Conservation (phyloP, 495 filamentous ascomycete species). For the Neurospora sp. region DNA sequence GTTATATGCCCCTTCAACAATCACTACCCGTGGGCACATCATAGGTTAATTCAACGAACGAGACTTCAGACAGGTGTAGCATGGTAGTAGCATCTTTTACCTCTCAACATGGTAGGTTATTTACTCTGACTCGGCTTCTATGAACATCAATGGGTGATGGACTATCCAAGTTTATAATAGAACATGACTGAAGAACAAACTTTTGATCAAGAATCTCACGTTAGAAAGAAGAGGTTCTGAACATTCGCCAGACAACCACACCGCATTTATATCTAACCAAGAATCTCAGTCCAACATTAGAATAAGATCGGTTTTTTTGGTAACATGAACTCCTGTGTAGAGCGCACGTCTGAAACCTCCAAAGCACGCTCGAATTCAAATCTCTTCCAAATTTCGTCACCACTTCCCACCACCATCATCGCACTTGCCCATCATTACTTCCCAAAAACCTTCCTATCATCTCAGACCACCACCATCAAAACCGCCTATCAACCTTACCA, state of each 20-base stretch:
- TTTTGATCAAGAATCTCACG: background rate
- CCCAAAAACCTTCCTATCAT: background rate
- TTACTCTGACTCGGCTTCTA: background rate
- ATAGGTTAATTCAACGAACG: background rate
- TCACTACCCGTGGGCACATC: background rate
- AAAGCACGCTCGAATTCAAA: background rate
- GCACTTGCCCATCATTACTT: background rate
- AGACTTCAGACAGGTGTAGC: background rate
- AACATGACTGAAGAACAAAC: background rate
- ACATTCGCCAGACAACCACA: background rate
- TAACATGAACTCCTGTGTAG: background rate
- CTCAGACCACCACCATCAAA: background rate
- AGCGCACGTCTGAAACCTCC: background rate
- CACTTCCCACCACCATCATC: background rate
- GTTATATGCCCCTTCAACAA: background rate
- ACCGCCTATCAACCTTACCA: background rate
- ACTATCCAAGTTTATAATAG: background rate
- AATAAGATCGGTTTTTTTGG: background rate
- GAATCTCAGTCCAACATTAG: background rate
- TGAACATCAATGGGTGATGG: background rate
- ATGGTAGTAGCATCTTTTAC: background rate
- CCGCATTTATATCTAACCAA: background rate
- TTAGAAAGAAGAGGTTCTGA: background rate
- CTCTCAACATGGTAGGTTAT: background rate
- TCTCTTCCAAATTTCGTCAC: background rate